Conservation (phyloP, 2,329 filamentous ascomycete genomes). For the Penicillium nordicum region DNA sequence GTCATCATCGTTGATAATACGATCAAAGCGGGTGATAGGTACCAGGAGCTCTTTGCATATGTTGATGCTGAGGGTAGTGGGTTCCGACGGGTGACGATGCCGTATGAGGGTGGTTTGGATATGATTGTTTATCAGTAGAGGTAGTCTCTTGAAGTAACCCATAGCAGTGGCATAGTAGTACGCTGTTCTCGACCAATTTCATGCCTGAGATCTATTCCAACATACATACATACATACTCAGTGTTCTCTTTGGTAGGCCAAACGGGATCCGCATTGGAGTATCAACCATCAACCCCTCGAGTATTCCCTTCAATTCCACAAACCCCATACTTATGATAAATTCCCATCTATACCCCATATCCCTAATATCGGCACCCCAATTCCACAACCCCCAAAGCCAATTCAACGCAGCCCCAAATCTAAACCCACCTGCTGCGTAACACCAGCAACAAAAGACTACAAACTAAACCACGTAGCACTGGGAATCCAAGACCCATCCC, state of each 20-base stretch:
- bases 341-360: not conserved
- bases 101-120: constrained; percentile 17
- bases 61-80: constrained; percentile 17
- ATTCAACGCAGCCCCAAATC: constrained; percentile 31
- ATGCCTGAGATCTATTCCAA: not conserved
- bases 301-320: not conserved
- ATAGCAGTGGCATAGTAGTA: not conserved
- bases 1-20: constrained; percentile 21
- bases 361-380: constrained; percentile 8
- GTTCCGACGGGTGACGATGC: constrained; percentile 19
- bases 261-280: not conserved
- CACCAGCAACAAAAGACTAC: constrained; percentile 31
- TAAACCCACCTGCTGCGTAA: constrained; percentile 27
- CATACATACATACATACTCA: not conserved
- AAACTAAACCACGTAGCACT: constrained; percentile 41
- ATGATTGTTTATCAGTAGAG: constrained; percentile 21
- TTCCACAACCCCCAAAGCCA: constrained; percentile 24
- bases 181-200: too few species aligned
- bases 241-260: not conserved
- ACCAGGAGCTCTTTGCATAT: constrained; percentile 17
- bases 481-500: constrained; percentile 34
- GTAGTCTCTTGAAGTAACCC: not conserved
- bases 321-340: too few species aligned
- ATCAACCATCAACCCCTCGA: constrained; percentile 1
- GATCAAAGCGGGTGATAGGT: constrained; percentile 6